Base-by-base conservation (phyloP, 1,139 yeast genomes). In the Geotrichum carabidarum region DNA sequence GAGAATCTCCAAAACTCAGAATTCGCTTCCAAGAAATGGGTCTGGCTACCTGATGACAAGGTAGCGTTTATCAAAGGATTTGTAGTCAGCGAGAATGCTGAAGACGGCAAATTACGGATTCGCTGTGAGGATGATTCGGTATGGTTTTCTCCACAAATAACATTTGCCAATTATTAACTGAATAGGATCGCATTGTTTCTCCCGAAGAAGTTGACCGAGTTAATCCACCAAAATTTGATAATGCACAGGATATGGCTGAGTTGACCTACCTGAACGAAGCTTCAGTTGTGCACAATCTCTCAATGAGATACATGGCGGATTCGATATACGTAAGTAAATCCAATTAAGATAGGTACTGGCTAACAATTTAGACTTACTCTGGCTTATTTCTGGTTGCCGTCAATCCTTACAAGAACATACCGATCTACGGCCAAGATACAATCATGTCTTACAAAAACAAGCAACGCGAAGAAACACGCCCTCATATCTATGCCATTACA, bases 381-480 rank as follows among this genome's bases (percentile, higher is more conserved):
- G 99, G 99, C 7, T 78, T 94, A 8, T 94, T 94, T 65, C 77
- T 94, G 62, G 99, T 94, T 27, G 98, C 99, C 0, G 84, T 94
- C 56, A 94, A 94, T 65, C 99, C 99, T 0, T 94, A 94, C 73
- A 81, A 82, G 64, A 70, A 78, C 49, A 73, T 93, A 30, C 82
- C 86, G n/a, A 84, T 93, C 47, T 93, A 93, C 70, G 83, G 81
- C 56, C 72, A 74, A 18, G 81, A 80, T 47, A 76, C 78, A 54
- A 75, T 89, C 53, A 72, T 78, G 32, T 70, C 76, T 57, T 87
- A 83, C 71, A 77, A 74, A 68, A 56, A 70, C 71, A 59, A 74
- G 65, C 64, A 72, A 61, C 69, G 81, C 63, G 77, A 78, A 22
- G 75, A 72, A 51, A 72, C 78, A 22, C 53, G 61, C 11, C 99